Evolutionary conservation across 306 rosid species (phyloP).

Genomic region (Nissolia schottii): DNA sequence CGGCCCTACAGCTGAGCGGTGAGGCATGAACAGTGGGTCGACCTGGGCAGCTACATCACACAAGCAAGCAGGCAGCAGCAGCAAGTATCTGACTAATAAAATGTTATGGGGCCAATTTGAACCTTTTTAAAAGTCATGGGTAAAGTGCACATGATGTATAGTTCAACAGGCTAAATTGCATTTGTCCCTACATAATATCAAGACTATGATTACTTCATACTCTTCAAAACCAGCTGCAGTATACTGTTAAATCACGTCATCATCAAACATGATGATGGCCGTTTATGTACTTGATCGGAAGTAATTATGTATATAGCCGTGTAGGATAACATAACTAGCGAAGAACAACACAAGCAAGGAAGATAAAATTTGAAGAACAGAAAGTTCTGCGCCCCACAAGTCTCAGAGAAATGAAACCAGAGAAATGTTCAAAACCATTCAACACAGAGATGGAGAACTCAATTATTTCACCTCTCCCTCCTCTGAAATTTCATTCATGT

Average conservation of each 20-base stretch:
- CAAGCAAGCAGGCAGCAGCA: too few species aligned
- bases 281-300: not conserved
- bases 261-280: not conserved
- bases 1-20: too few species aligned
- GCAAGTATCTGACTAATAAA: too few species aligned
- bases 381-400: not conserved
- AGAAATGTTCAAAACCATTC: constrained; percentile 17
- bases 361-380: not conserved
- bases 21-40: too few species aligned
- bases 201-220: not conserved
- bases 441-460: not conserved
- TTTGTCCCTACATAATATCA: too few species aligned
- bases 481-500: constrained; percentile 41
- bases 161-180: too few species aligned
- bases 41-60: too few species aligned
- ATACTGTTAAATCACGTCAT: not conserved
- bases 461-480: constrained; percentile 44
- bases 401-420: not conserved
- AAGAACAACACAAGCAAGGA: not conserved
- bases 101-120: too few species aligned
- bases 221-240: not conserved
- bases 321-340: not conserved
- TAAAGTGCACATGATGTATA: too few species aligned
- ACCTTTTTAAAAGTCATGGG: too few species aligned
- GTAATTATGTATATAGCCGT: too few species aligned